A percentile compares a stretch with the other conserved stretches of the same genome.
Conservation (phyloP, 768 basidiomycete genomes). For the Boletus subcaerulescens region DNA sequence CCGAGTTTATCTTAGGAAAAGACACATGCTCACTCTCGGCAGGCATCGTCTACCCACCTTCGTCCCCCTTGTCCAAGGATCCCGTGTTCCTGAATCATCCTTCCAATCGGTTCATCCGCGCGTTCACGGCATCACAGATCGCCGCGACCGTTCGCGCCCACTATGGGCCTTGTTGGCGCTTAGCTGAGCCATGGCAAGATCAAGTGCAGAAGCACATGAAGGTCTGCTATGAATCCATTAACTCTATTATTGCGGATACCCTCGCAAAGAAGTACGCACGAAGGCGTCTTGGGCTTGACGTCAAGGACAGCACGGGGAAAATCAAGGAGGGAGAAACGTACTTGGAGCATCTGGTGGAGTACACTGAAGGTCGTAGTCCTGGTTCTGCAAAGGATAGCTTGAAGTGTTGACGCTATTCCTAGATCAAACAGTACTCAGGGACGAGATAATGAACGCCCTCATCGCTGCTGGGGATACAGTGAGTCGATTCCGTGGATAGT, state of each 20-base stretch:
- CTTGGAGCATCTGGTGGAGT: conserved; percentile 52
- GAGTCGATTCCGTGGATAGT: conserved; percentile 1
- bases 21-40: conserved; percentile 37
- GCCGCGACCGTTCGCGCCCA: conserved; percentile 31
- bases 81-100: conserved; percentile 28
- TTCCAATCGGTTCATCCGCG: conserved; percentile 36
- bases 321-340: conserved; percentile 42
- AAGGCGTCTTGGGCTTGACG: conserved; percentile 3
- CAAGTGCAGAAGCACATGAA: conserved; percentile 36
- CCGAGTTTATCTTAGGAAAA: conserved; percentile 53
- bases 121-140: conserved; percentile 39
- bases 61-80: conserved; percentile 21
- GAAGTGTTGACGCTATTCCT: background rate
- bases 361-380: conserved; percentile 45
- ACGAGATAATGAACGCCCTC: conserved; percentile 29
- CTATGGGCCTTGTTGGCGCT: conserved; percentile 43
- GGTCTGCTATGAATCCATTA: conserved; percentile 45
- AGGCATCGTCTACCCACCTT: conserved; percentile 35
- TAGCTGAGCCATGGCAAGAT: conserved; percentile 45
- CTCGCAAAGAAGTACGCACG: conserved; percentile 34
- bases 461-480: conserved; percentile 45
- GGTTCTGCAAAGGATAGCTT: background rate
- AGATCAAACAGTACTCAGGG: conserved; percentile 25
- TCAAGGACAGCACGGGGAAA: conserved; percentile 9
- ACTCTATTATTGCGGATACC: conserved; percentile 45